Conservation (phyloP, 306 rosid species). For the Carpinus viminea region DNA sequence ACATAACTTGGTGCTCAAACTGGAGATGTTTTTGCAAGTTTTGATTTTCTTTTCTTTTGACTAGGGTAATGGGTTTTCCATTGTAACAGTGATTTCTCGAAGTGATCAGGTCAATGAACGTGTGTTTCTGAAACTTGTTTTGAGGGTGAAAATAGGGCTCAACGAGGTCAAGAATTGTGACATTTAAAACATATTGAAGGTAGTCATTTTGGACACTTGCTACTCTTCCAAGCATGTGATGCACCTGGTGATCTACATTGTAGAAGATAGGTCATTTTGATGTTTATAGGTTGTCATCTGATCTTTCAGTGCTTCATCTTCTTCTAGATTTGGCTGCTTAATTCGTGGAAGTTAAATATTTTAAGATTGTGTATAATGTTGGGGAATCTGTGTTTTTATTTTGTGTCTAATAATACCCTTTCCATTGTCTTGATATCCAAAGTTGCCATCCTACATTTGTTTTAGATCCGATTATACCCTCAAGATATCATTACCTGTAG, state of each 20-base stretch:
- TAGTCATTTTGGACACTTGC: constrained; percentile 24
- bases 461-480: background rate
- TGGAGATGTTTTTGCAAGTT: constrained; percentile 13
- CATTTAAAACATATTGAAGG: constrained; percentile 16
- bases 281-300: constrained; percentile 6
- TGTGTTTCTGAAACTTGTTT: constrained; percentile 17
- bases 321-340: background rate
- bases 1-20: constrained; percentile 12
- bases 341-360: background rate
- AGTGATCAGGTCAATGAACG: constrained; percentile 33
- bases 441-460: constrained; percentile 7
- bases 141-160: constrained; percentile 25
- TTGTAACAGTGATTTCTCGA: constrained; percentile 28
- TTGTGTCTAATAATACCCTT: background rate
- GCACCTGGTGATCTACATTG: background rate
- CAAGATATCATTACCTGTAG: constrained; percentile 35
- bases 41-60: constrained; percentile 28
- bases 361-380: background rate
- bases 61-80: constrained; percentile 14
- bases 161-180: constrained; percentile 20
- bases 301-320: constrained; percentile 8
- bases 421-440: constrained; percentile 6
- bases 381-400: background rate
- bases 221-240: constrained; percentile 12
- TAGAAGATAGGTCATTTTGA: constrained; percentile 6